These are phyloP conservation scores for Gamarada debralockiae DNA, from an alignment of 495 filamentous ascomycete genomes.

Conservation along the genomic window DNA sequence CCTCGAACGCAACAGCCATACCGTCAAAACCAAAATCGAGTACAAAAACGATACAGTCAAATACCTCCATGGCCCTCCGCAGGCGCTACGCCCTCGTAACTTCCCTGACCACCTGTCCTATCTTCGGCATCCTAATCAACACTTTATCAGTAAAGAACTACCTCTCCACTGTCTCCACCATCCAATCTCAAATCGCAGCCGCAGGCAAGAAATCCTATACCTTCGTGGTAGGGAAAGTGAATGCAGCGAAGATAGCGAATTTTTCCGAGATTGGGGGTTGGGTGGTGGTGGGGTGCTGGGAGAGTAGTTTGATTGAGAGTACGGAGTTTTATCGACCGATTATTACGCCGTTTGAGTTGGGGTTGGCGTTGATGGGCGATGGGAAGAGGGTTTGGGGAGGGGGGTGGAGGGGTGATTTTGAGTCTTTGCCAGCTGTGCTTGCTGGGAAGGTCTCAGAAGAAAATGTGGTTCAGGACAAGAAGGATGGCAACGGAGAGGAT, in stretches of 20 bases:
- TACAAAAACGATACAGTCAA: slow-evolving; percentile 22
- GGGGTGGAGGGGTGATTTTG: slow-evolving; percentile 72
- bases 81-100: slow-evolving; percentile 86
- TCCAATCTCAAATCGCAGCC: slow-evolving; percentile 63
- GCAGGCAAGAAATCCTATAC: slow-evolving; percentile 92
- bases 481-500: slow-evolving; percentile 15
- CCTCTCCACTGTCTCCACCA: slow-evolving; percentile 68
- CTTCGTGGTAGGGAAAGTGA: slow-evolving; percentile 94
- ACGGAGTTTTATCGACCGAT: slow-evolving; percentile 71
- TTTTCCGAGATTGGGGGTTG: slow-evolving; percentile 93
- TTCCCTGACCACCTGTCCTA: slow-evolving; percentile 69
- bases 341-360: slow-evolving; percentile 89
- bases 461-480: no score
- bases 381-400: slow-evolving; percentile 70
- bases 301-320: slow-evolving; percentile 75
- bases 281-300: slow-evolving; percentile 98
- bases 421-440: slow-evolving; percentile 37
- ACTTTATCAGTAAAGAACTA: slow-evolving; percentile 91
- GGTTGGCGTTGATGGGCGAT: slow-evolving; percentile 66
- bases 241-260: slow-evolving; percentile 93
- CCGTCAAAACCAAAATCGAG: no score
- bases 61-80: slow-evolving; percentile 54
- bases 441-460: slow-evolving; percentile 13
- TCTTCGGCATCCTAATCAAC: slow-evolving; percentile 93
- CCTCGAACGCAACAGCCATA: slow-evolving; percentile 43